Evolutionary conservation across 805 yeast genomes (phyloP).

Genomic region (Tetrapisispora taiwanensis): DNA sequence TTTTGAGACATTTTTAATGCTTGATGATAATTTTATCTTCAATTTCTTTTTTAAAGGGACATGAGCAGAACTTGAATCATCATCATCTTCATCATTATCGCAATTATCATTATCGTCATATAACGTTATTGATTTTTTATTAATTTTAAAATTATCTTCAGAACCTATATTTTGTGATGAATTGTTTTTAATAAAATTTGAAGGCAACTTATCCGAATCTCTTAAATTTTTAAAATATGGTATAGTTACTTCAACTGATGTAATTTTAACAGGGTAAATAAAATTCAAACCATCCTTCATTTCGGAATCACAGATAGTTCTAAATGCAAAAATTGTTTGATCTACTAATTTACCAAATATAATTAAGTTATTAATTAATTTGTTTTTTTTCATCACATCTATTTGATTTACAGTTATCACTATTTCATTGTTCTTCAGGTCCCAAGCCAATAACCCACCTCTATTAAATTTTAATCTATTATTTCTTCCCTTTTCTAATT

Average conservation of each 20-base stretch:
- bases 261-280: constrained; percentile 41
- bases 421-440: constrained; percentile 27
- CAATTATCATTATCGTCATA: constrained; percentile 31
- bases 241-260: constrained; percentile 32
- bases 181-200: neutral
- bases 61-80: constrained; percentile 19
- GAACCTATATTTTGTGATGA: neutral
- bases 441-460: constrained; percentile 49
- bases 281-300: constrained; percentile 34
- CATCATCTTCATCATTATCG: constrained; percentile 30
- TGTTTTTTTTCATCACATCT: constrained; percentile 34
- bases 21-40: constrained; percentile 8
- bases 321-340: constrained; percentile 43
- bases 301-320: constrained; percentile 42
- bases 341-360: constrained; percentile 51
- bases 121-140: constrained; percentile 27
- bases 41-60: constrained; percentile 8
- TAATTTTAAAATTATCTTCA: constrained; percentile 14
- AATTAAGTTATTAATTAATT: neutral
- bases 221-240: constrained; percentile 39
- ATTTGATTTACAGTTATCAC: constrained; percentile 42
- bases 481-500: constrained; percentile 35
- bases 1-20: neutral
- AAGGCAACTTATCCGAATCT: neutral
- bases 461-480: constrained; percentile 40